Base-by-base conservation (phyloP, 2,329 filamentous ascomycete genomes). In the Nemania diffusa region DNA sequence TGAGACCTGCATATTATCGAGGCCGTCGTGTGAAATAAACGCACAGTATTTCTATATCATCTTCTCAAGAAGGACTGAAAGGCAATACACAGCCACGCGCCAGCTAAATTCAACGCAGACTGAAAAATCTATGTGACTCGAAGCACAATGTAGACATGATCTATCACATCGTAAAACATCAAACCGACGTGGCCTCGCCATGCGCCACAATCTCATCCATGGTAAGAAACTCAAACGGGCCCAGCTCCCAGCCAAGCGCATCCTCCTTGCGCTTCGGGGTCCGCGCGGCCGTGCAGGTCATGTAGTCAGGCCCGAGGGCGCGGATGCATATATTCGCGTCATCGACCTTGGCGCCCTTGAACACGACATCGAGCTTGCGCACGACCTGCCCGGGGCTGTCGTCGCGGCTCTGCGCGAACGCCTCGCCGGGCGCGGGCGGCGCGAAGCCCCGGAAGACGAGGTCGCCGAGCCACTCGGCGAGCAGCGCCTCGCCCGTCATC, bases 401-500 rank as follows among this genome's bases (percentile, higher is more conserved):
- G 3, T 79, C 76, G 2, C 76, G 78, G n/a, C 79, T 78, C 29
- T 79, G 74, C 4, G 20, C 69, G 51, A 73, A 75, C 17, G 34
- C 73, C 15, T 50, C 52, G 26, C 75, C 76, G 8, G 78, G 77
- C 60, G 64, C 68, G 3, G 90, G 89, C 56, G 89, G 85, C 57
- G 83, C 81, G 59, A 92, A 91, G 56, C 84, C 81, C 65, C 84
- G 81, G 75, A 95, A 92, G 73, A 94, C 90, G 8, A 94, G 81
- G 57, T 91, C 86, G 57, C 81, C 82, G 56, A 95, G 82, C 92
- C 92, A 95, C 3, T 83, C 82, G 0, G 92, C 92, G 8, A 94
- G 82, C 65, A 95, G 82, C 0, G 91, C 92, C 73, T 94, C 91
- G 27, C 92, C 92, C 32, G 91, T 92, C 81, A 95, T 89, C 85